Conservation (phyloP, 2,329 filamentous ascomycete species). For the Ophiostoma australiae region DNA sequence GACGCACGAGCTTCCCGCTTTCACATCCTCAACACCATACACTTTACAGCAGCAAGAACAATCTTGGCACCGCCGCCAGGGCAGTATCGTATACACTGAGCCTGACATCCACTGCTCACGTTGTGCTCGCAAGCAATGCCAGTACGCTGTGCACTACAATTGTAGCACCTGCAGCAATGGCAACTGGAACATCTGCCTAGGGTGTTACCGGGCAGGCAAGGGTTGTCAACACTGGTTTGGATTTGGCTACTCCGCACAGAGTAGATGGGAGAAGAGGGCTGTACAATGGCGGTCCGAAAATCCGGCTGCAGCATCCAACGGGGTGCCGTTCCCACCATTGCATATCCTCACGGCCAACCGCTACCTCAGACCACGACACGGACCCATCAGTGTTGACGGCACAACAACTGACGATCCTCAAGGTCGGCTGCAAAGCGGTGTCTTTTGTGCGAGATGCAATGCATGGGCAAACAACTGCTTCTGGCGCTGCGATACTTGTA, state of each 20-base stretch:
- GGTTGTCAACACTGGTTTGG: slow-evolving; percentile 87
- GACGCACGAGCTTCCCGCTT: slow-evolving; percentile 17
- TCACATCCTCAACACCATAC: background rate
- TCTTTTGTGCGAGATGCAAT: slow-evolving; percentile 76
- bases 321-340: slow-evolving; percentile 38
- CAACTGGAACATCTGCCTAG: slow-evolving; percentile 71
- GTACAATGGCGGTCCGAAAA: slow-evolving; percentile 31
- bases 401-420: slow-evolving; percentile 61
- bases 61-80: slow-evolving; percentile 23
- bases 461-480: slow-evolving; percentile 75
- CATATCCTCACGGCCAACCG: slow-evolving; percentile 57
- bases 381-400: background rate
- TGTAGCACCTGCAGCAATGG: slow-evolving; percentile 67
- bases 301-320: slow-evolving; percentile 32
- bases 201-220: slow-evolving; percentile 70
- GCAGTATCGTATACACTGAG: slow-evolving; percentile 53
- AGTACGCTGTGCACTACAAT: slow-evolving; percentile 82
- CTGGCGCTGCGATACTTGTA: slow-evolving; percentile 84
- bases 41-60: background rate
- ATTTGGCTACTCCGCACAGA: slow-evolving; percentile 69
- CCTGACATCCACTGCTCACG: slow-evolving; percentile 68
- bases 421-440: slow-evolving; percentile 66
- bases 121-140: slow-evolving; percentile 67
- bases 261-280: slow-evolving; percentile 55
- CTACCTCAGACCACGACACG: slow-evolving; percentile 46